These are phyloP conservation scores for Tremellales sp. DNA, from an alignment of 1,284 basidiomycete genomes.

Conservation along the genomic window DNA sequence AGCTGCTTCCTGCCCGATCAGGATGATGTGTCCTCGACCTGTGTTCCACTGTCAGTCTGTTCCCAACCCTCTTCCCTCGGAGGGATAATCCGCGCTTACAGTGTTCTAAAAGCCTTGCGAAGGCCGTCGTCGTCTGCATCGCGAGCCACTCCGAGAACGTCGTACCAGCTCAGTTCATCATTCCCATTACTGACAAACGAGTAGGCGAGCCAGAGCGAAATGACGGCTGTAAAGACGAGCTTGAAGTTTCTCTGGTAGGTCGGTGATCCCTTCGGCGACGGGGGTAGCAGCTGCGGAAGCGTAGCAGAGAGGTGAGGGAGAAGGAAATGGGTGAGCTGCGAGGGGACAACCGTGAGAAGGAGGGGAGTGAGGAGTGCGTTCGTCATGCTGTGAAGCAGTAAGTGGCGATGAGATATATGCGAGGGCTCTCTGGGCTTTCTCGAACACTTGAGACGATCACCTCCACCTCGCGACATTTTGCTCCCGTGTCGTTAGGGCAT, in stretches of 20 bases:
- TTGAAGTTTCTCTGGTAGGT: conserved; percentile 30
- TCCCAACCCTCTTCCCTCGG: neutral
- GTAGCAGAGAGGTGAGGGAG: conserved; percentile 25
- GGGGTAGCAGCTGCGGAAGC: conserved; percentile 31
- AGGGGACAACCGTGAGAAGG: conserved; percentile 36
- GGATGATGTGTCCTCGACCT: conserved; percentile 69
- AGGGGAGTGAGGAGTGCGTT: conserved; percentile 31
- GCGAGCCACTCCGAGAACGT: conserved; percentile 62
- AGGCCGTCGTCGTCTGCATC: conserved; percentile 63
- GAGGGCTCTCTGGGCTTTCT: too few species aligned
- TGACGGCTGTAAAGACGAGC: conserved; percentile 43
- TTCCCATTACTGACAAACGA: conserved; percentile 62
- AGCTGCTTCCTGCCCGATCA: conserved; percentile 61
- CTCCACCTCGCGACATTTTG: too few species aligned
- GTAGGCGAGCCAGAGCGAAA: conserved; percentile 64
- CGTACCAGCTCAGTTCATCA: conserved; percentile 67
- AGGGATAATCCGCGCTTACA: conserved; percentile 44
- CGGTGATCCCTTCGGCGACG: conserved; percentile 20
- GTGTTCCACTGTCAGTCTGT: neutral
- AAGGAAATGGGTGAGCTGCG: conserved; percentile 25
- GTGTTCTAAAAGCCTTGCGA: conserved; percentile 66
- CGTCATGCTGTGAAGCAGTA: too few species aligned
- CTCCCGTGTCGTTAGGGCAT: too few species aligned
- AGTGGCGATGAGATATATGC: too few species aligned
- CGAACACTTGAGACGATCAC: too few species aligned